Conservation (phyloP, 441 rosid genomes). For the Viola pubescens region DNA sequence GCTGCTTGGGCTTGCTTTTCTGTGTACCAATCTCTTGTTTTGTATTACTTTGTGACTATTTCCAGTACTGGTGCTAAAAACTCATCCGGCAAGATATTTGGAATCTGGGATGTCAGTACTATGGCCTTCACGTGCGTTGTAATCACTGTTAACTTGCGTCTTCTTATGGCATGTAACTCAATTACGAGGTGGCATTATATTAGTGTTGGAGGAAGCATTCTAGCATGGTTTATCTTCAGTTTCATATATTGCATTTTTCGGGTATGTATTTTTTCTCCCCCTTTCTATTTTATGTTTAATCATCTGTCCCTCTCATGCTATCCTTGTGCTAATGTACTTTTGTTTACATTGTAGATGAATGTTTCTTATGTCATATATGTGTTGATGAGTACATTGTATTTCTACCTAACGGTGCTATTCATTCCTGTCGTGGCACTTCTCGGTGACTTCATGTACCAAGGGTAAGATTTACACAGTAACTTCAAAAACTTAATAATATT, state of each 20-base stretch:
- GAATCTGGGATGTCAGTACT: constrained; percentile 98
- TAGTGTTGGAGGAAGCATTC: constrained; percentile 89
- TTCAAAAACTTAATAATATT: neutral
- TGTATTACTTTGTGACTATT: constrained; percentile 55
- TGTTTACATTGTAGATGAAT: constrained; percentile 55
- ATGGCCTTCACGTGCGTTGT: constrained; percentile 96
- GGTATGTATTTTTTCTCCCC: constrained; percentile 34
- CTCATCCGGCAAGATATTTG: constrained; percentile 81
- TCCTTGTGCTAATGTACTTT: constrained; percentile 17
- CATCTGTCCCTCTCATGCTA: neutral
- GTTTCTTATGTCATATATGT: constrained; percentile 75
- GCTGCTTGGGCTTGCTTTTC: constrained; percentile 87
- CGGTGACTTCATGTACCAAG: constrained; percentile 84
- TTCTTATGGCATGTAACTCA: constrained; percentile 90
- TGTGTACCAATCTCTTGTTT: constrained; percentile 80
- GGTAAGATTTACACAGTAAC: constrained; percentile 43
- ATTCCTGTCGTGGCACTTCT: constrained; percentile 85
- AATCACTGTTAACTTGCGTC: constrained; percentile 86
- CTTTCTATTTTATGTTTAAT: neutral
- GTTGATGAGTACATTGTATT: constrained; percentile 82
- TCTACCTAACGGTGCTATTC: constrained; percentile 66
- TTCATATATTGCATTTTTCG: constrained; percentile 70
- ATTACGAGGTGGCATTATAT: constrained; percentile 92
- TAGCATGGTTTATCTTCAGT: constrained; percentile 81
- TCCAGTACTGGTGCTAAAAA: constrained; percentile 58